Evolutionary conservation across 139 green algal species (phyloP), one percentile per base, ranked within the genome.

Genomic region (Picochlorum sp.): DNA sequence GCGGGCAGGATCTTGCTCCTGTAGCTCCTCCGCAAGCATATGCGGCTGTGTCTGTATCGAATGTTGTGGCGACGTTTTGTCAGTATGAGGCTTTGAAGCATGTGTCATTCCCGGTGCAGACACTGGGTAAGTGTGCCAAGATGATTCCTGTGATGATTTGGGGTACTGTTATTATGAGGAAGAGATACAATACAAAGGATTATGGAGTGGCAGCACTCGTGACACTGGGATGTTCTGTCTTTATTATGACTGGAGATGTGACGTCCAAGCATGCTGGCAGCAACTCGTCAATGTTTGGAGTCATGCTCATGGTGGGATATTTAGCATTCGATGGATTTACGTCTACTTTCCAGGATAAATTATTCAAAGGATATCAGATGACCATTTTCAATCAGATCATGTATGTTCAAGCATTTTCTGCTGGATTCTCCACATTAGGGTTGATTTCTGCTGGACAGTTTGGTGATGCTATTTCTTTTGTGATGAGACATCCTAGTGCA

Each of bases 21-120:
- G 63, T 66, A 41, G 89, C 87, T 10, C 86, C 86, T 4, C 49
- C 87, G 24, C 78, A 82, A 26, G 78, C 61, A 34, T 96, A 93
- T 65, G 78, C 79, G 2, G 79, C 71, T 10, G 85, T 96, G 1
- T 84, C 71, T 10, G 49, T 95, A 5, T 95, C 86, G 51, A 99
- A 99, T 64, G 89, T 98, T 15, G 75, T 95, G 37, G 92, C 94
- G 24, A 99, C 94, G 1, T 89, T 81, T 61, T 98, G 92, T 80
- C 94, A 99, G 75, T 98, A 99, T 52, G 93, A 99, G 72, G 94
- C 94, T 13, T 79, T 99, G 10, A 96, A 96, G 71, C 92, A 96
- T 78, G 85, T 98, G 2, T 89, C 82, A 32, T 98, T 99, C 72
- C 88, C 92, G 0, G 68, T 97, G 9, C 94, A 99, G 67, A 95